Percentiles rank a stretch among this genome's conserved stretches.
Evolutionary conservation across 164 flowering plant genomes (phyloP).

Genomic region (Cinnamomum micranthum): DNA sequence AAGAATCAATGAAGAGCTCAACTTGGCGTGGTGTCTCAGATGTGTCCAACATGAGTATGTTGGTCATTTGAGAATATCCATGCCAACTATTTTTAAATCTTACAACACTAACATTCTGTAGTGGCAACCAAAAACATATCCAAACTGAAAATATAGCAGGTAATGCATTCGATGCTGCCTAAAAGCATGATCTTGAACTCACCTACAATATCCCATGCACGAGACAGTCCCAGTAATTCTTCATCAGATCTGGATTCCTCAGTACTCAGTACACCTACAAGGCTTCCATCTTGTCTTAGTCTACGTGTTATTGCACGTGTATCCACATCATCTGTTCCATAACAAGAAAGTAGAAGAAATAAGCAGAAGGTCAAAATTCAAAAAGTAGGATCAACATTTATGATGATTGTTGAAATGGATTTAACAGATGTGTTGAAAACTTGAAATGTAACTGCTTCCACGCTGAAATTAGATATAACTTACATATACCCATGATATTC

Average conservation of each 20-base stretch:
- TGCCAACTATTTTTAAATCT: neutral
- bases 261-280: constrained; percentile 81
- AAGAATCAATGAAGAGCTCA: too few relatives aligned
- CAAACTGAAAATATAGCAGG: neutral
- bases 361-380: constrained; percentile 3
- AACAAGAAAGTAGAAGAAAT: constrained; percentile 7
- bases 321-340: constrained; percentile 80
- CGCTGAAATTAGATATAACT: constrained; percentile 21
- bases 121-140: neutral
- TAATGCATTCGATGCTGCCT: neutral
- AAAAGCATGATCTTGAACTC: constrained; percentile 8
- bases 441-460: neutral
- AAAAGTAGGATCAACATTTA: neutral
- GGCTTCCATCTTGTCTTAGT: constrained; percentile 82
- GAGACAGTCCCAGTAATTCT: constrained; percentile 71
- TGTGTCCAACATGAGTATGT: too few relatives aligned
- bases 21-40: too few relatives aligned
- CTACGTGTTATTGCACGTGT: constrained; percentile 91
- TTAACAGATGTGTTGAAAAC: neutral
- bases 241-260: constrained; percentile 64
- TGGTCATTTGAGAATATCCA: too few relatives aligned
- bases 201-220: constrained; percentile 85
- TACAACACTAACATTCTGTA: neutral
- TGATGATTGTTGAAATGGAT: neutral
- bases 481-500: constrained; percentile 91